Evolutionary conservation across 2,329 filamentous ascomycete genomes (phyloP).

Genomic region (Colletotrichum sansevieriae): DNA sequence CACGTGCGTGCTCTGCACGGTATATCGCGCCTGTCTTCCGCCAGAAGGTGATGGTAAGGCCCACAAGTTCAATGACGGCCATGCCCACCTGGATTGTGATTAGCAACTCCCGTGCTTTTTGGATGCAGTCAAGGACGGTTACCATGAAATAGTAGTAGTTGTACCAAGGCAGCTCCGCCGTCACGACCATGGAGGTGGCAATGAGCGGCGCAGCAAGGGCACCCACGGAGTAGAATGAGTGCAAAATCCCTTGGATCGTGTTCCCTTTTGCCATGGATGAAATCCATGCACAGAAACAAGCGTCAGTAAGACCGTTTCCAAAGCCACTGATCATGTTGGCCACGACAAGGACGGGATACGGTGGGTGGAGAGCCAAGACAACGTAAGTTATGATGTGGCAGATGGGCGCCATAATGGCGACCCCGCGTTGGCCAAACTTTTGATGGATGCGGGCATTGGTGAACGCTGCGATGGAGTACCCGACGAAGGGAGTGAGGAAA

Average conservation of each 20-base stretch:
- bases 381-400: constrained; percentile 74
- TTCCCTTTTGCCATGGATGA: constrained; percentile 78
- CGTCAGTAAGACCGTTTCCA: constrained; percentile 73
- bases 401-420: constrained; percentile 71
- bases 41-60: constrained; percentile 70
- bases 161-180: constrained; percentile 72
- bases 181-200: constrained; percentile 76
- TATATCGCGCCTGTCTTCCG: constrained; percentile 67
- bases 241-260: constrained; percentile 74
- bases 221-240: constrained; percentile 75
- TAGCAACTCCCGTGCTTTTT: constrained; percentile 17
- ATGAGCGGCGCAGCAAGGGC: constrained; percentile 74
- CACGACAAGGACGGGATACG: constrained; percentile 73
- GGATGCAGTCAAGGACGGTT: constrained; percentile 49
- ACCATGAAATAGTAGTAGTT: constrained; percentile 80
- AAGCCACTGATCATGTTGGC: constrained; percentile 75
- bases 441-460: constrained; percentile 72
- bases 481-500: constrained; percentile 73
- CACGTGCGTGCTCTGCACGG: constrained; percentile 54
- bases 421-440: constrained; percentile 73
- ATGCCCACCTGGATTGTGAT: constrained; percentile 56
- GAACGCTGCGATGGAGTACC: constrained; percentile 72
- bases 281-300: constrained; percentile 63
- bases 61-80: constrained; percentile 67
- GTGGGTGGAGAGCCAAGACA: constrained; percentile 71